Conservation (phyloP, 768 basidiomycete species). For the Tephrocybe rancida region DNA sequence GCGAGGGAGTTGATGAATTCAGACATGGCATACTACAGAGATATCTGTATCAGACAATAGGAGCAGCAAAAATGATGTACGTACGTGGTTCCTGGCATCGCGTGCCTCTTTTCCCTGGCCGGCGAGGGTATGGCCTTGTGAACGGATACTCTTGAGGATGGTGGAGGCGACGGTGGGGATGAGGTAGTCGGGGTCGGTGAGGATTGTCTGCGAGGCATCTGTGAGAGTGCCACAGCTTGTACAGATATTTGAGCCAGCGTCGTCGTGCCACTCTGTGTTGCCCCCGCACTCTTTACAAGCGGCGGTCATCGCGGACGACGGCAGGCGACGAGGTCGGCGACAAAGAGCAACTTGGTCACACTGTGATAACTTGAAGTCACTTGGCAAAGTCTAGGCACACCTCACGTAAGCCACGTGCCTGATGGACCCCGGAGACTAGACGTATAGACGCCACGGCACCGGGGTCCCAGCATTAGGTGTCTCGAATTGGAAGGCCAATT, state of each 20-base stretch:
- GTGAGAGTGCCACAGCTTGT: constrained; percentile 70
- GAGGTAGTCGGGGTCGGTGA: constrained; percentile 48
- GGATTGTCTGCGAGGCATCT: constrained; percentile 62
- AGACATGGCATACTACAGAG: constrained; percentile 59
- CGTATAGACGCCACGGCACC: constrained; percentile 4
- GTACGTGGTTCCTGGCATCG: constrained; percentile 64
- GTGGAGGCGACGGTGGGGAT: constrained; percentile 35
- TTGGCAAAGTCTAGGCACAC: not conserved
- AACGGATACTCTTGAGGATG: constrained; percentile 52
- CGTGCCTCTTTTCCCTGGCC: constrained; percentile 69
- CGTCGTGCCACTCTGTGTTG: constrained; percentile 55
- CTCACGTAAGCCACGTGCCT: constrained; percentile 11
- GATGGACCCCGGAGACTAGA: constrained; percentile 13
- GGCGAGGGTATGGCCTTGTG: constrained; percentile 53
- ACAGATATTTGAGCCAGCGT: constrained; percentile 65
- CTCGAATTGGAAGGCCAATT: constrained; percentile 4
- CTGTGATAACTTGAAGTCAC: no score
- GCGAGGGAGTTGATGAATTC: constrained; percentile 65
- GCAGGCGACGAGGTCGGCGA: no score
- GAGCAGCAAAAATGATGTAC: constrained; percentile 21
- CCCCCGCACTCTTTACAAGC: constrained; percentile 59
- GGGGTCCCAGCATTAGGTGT: constrained; percentile 20
- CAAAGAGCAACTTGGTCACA: not conserved
- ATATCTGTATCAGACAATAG: constrained; percentile 13
- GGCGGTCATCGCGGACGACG: constrained; percentile 30